Percentiles rank a stretch among this genome's conserved stretches.
Conservation (phyloP, 352 stramenopile species). For the Phytophthora palmivora region DNA sequence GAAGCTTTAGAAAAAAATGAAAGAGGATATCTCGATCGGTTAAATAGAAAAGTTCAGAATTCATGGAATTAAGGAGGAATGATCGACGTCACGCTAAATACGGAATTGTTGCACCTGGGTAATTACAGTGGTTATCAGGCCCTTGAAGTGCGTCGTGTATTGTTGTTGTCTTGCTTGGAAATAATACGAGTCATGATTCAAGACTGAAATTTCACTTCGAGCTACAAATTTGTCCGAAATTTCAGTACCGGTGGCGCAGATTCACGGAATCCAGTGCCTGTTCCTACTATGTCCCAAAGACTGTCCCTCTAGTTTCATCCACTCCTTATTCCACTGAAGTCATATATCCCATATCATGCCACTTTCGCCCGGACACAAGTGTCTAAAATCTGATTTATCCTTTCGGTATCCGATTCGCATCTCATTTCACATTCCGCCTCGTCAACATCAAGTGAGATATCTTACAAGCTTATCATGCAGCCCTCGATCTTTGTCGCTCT, state of each 20-base stretch:
- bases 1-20: too few species aligned
- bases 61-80: too few species aligned
- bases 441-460: constrained; percentile 3
- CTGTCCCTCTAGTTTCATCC: not conserved
- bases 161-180: too few species aligned
- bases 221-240: too few species aligned
- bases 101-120: too few species aligned
- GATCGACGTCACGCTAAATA: too few species aligned
- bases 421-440: constrained; percentile 29
- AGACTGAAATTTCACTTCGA: too few species aligned
- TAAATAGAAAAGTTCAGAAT: too few species aligned
- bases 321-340: not conserved
- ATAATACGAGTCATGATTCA: too few species aligned
- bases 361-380: constrained; percentile 2
- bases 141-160: too few species aligned
- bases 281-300: not conserved
- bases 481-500: constrained; percentile 25
- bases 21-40: too few species aligned
- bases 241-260: constrained; percentile 9
- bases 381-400: constrained; percentile 22
- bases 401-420: not conserved
- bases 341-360: not conserved
- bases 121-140: too few species aligned
- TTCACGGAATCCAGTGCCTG: constrained; percentile 16
- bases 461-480: constrained; percentile 15